Base-by-base conservation (phyloP, 495 filamentous ascomycete species). In the Xylaria nigripes region DNA sequence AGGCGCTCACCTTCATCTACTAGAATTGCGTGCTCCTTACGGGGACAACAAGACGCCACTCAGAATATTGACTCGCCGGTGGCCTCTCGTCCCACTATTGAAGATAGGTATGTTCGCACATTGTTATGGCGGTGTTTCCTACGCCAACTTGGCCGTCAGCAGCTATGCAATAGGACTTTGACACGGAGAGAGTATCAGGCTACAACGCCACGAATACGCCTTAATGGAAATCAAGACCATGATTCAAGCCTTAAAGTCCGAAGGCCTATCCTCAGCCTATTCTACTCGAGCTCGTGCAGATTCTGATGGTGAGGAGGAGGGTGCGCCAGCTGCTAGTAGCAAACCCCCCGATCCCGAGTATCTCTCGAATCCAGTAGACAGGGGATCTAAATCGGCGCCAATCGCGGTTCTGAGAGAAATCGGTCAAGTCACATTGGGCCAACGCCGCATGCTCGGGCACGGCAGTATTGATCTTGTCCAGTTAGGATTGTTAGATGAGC, bases 1-100 rank as follows among this genome's bases (percentile, higher is more conserved):
- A 19, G 1, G 19, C 12, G 16, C 21, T 55, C 6, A 55, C 27
- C 16, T 12, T 38, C 42, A 7, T 32, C 10, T 21, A 6, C 25
- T 34, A 66, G 63, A 44, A 66, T 66, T 29, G 50, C 54, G 19
- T 66, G 63, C 47, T 66, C 63, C n/a, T 55, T 66, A 13, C 58
- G 63, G 13, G 56, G 58, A 44, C 58, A 61, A 54, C 46, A 56
- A 29, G 49, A 48, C 32, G 42, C 29, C 12, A 45, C 51, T 27
- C 50, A 50, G 6, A 38, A 46, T 9, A 40, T 40, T 18, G 16
- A 50, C 6, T 29, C 32, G 1, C 24, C 49, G 10, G 60, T 56
- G 34, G 13, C 45, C 8, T 21, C 45, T 25, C 48, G 52, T 19
- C 41, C 45, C 5, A 56, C 60, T 3, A 45, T 61, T 19, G 61